Conservation (phyloP, 225 moss, liverwort and hornwort genomes). For the Thuidium tamariscinum region DNA sequence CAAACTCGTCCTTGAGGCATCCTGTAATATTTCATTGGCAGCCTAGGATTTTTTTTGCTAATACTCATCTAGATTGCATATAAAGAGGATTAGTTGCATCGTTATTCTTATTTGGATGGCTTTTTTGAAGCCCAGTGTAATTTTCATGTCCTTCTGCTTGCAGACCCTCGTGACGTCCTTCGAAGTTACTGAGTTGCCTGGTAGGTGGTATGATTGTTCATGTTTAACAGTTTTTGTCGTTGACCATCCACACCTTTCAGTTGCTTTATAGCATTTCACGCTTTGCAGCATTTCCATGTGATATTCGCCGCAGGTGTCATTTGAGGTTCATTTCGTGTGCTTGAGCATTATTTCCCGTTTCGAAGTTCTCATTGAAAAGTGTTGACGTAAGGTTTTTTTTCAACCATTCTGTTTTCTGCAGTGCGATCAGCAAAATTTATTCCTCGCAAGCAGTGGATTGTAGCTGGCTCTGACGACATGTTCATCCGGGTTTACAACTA, state of each 20-base stretch:
- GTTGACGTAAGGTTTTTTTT: not conserved
- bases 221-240: not conserved
- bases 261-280: not conserved
- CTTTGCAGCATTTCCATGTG: not conserved
- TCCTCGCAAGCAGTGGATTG: conserved; percentile 95
- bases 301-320: not conserved
- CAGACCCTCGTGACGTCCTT: conserved; percentile 96
- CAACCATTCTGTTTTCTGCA: conserved; percentile 8
- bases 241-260: not conserved
- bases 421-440: conserved; percentile 97
- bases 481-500: conserved; percentile 93
- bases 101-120: not conserved
- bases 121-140: not conserved
- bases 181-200: conserved; percentile 93
- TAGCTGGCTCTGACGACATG: conserved; percentile 95
- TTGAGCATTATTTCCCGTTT: not conserved
- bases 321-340: not conserved
- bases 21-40: not conserved
- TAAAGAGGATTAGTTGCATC: not conserved
- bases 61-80: not conserved
- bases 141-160: not conserved
- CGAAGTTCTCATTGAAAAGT: not conserved
- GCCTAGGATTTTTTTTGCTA: not conserved
- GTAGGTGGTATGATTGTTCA: conserved; percentile 17
- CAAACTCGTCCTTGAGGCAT: not conserved